Base-by-base conservation (phyloP, 495 filamentous ascomycete genomes). In the Aspergillus saccharolyticus region DNA sequence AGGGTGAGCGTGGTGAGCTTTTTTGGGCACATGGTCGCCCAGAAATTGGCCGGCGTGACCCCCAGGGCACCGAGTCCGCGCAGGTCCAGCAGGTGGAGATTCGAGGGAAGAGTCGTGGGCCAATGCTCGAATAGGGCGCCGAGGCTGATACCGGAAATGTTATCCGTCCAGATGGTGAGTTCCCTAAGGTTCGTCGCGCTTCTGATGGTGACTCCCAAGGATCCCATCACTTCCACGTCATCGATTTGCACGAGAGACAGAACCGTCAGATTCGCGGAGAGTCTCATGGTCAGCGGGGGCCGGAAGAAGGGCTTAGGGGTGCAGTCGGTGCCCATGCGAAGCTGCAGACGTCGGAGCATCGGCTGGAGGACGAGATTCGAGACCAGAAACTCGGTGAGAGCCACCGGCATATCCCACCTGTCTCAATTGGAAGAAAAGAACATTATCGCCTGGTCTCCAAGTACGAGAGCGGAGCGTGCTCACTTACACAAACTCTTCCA, bases 231-330 rank as follows among this genome's bases (percentile, higher is more conserved):
- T 39, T 39, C 33, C 7, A 39, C 12, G 12, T 39, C 33, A 12
- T 39, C 33, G 4, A 39, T 12, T 12, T 39, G 33, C 5, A 39
- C 12, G 33, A 39, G 33, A 2, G 33, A 19, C n/a, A 52, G 19
- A 14, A 9, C 50, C 16, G 9, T 52, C 50, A 52, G 14, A 2
- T 14, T 17, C 3, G 42, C 16, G 0, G 15, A 15, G 8, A 19
- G 21, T 1, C 42, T 30, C 7, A 52, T 19, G 3, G 7, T 21
- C 30, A 52, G 17, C 16, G 50, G 18, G 4, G 50, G 50, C 3
- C 50, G 50, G 25, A 52, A 52, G 30, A 52, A 52, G 16, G 50
- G 50, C n/a, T 52, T 52, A 15, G 50, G 50, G 25, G 50, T 52
- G 28, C 28, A 52, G 50, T 52, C 21, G 12, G 50, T 52, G 25